These are phyloP conservation scores for Castanea crenata DNA, from an alignment of 306 rosid genomes.

Conservation along the genomic window DNA sequence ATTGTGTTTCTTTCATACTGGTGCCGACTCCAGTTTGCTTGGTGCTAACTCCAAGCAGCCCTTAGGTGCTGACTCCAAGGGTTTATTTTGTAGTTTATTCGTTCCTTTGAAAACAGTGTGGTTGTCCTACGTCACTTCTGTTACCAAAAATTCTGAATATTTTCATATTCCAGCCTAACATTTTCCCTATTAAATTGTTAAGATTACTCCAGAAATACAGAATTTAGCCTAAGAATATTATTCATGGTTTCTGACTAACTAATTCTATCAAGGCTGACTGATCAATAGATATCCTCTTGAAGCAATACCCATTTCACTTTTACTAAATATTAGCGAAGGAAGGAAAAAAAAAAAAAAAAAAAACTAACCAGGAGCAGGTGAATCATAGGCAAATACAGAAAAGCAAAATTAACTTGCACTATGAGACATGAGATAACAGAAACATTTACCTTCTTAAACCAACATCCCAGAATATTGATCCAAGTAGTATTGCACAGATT, in stretches of 20 bases:
- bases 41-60: no score
- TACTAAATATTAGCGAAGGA: background rate
- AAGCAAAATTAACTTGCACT: background rate
- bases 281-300: background rate
- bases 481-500: constrained; percentile 68
- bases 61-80: no score
- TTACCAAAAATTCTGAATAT: background rate
- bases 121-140: no score
- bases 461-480: constrained; percentile 64
- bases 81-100: no score
- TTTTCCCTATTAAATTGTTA: background rate
- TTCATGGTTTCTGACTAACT: background rate
- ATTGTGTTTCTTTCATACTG: no score
- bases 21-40: no score
- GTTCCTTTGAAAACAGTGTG: no score
- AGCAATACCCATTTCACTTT: background rate
- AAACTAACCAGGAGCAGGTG: background rate
- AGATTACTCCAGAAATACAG: background rate
- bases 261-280: background rate
- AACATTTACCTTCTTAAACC: constrained; percentile 64
- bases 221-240: background rate
- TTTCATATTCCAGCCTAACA: background rate
- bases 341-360: background rate
- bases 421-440: constrained; percentile 15
- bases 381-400: background rate